Evolutionary conservation across 2,329 filamentous ascomycete genomes (phyloP), one percentile per base, ranked within the genome.

Genomic region (Aspergillus oerlinghausenensis): DNA sequence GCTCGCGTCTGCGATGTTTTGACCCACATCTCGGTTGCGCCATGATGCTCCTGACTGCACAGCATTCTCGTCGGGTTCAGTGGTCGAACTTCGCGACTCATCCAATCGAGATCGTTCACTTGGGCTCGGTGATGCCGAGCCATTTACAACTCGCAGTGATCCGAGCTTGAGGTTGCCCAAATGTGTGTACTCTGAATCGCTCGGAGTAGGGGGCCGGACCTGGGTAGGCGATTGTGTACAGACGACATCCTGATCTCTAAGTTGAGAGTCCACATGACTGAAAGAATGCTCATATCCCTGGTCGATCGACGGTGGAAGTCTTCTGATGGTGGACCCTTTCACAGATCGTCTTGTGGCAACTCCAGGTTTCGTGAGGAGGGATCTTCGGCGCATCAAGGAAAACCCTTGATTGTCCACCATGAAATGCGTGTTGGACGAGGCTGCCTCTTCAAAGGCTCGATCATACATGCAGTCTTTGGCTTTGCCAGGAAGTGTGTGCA

Each of bases 91-190:
- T 38, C 49, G 50, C 35, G 64, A 28, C 25, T 52, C 58, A 26
- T 60, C 54, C 11, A 70, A 55, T 21, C 61, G 64, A 45, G 64
- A 59, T 23, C 70, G 67, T 28, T 75, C 70, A 56, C 71, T 75
- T 10, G 72, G 66, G 32, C 69, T 72, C 9, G 73, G 72, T 10
- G 73, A 75, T n/a, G 64, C 64, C 23, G 70, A 70, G 4, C 70
- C 70, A 55, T 75, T 75, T 6, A 75, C 73, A 7, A 75, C 70
- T 23, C 73, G 70, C 29, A 75, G 54, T n/a, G 73, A 74, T 9
- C 73, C 73, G 25, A 73, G 58, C 50, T 75, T 75, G n/a, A 75
- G 63, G 6, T 67, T 67, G 19, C 73, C 73, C n/a, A 75, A 57
- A 55, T 75, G 73, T n/a, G 73, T 73, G 55, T 75, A 75, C 47